Base-by-base conservation (phyloP, 1,284 basidiomycete species). In the Malassezia pachydermatis region DNA sequence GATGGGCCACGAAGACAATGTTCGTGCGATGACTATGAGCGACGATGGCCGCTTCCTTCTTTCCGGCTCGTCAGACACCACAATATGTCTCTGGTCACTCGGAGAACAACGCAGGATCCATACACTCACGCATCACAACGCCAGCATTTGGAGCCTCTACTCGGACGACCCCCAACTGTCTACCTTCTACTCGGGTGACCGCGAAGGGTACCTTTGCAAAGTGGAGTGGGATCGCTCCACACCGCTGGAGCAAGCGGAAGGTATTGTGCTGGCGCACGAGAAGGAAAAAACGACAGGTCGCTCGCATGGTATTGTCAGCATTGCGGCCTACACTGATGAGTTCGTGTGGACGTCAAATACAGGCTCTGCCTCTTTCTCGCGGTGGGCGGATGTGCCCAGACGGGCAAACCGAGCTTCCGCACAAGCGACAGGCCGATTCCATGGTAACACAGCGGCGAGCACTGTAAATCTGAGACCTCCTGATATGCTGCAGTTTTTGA, bases 131-230 rank as follows among this genome's bases (percentile, higher is more conserved):
- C 85, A 96, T 69, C 94, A 98, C 71, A 82, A 84, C 13, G 88
- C 89, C 51, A 89, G 88, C 14, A 88, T 98, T 27, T 96, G 94
- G 92, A 84, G 88, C 0, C 77, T 99, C 2, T 81, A 80, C 68
- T 92, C 88, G 2, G 78, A 80, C 0, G 88, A 96, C 70, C 86
- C 88, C 0, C 81, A 83, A 11, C 78, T 99, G 41, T 85, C 92
- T 68, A 77, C 82, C 1, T 99, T 99, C 76, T 95, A 94, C 74
- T 95, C 90, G 2, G 94, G 92, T 14, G 94, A 96, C 60, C 80
- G 87, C 29, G 81, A 85, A 13, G 94, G 92, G 1, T 76, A 84
- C 48, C 82, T 98, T 1, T 89, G 87, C 72, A 84, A 83, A 57
- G 84, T 92, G 28, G 90, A 98, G 61, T 81, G 90, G 20, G 86